Conservation (phyloP, 139 green algal genomes). For the Chlorella sp. region DNA sequence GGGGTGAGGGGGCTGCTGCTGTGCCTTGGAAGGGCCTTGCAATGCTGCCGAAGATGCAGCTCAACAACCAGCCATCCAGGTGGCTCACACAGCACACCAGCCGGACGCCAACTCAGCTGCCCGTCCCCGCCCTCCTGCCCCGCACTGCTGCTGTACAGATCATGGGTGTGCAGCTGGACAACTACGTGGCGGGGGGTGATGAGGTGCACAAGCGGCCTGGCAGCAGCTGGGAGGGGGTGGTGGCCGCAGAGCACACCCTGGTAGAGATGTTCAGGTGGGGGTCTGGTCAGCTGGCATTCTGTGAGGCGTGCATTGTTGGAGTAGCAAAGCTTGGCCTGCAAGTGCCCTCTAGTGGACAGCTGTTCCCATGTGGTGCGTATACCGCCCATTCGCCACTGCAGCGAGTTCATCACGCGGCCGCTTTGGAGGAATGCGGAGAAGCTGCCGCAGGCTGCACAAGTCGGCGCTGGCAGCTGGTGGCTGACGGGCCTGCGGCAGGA, state of each 20-base stretch:
- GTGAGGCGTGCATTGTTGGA: too few relatives aligned
- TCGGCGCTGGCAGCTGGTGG: too few relatives aligned
- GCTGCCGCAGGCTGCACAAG: too few relatives aligned
- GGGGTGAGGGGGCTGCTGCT: background rate
- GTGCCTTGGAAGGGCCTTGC: background rate
- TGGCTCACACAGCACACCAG: background rate
- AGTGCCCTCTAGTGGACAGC: too few relatives aligned
- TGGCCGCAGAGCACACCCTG: background rate
- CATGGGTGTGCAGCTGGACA: constrained; percentile 51
- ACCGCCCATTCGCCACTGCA: background rate
- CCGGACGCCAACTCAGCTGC: background rate
- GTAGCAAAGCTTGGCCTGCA: too few relatives aligned
- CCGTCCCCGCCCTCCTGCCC: background rate
- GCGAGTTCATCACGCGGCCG: background rate
- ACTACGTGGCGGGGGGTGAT: constrained; percentile 36
- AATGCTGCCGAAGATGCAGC: too few relatives aligned
- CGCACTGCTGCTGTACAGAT: background rate
- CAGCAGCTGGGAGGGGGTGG: constrained; percentile 31
- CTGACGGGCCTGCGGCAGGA: too few relatives aligned
- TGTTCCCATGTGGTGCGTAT: too few relatives aligned
- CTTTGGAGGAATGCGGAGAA: background rate
- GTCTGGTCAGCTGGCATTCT: too few relatives aligned
- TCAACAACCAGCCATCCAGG: too few relatives aligned
- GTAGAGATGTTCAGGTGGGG: background rate
- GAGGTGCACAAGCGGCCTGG: background rate